A percentile compares a stretch with the other conserved stretches of the same genome.
phyloP scores from a whole-genome alignment of 441 rosid genomes.

The Euphorbia corollata region DNA sequence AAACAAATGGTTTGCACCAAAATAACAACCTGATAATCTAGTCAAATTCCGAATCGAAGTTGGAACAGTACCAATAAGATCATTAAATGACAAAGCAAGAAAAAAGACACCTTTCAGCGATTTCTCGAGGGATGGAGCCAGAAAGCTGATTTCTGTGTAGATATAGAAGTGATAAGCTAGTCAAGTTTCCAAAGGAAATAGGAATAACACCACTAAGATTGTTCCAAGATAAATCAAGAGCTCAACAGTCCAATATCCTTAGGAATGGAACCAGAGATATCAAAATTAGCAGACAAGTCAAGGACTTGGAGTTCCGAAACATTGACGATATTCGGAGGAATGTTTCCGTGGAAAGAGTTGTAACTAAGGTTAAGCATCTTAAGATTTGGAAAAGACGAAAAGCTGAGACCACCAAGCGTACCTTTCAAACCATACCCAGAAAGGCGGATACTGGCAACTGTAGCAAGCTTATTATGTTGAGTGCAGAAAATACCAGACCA shows the following conservation, averaged over 20 bases:
- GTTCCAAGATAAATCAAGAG: not conserved
- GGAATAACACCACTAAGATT: too few relatives aligned
- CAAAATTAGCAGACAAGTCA: not conserved
- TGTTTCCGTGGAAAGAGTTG: not conserved
- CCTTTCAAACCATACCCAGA: slow-evolving; percentile 2
- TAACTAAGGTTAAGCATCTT: not conserved
- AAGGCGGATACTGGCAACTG: not conserved
- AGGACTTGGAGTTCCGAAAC: not conserved
- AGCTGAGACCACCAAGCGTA: not conserved
- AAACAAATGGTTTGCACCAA: too few relatives aligned
- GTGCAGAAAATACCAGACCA: not conserved
- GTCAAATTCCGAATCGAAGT: too few relatives aligned
- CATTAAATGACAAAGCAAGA: too few relatives aligned
- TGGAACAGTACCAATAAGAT: too few relatives aligned
- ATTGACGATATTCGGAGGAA: not conserved
- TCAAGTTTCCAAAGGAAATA: too few relatives aligned
- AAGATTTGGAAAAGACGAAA: not conserved
- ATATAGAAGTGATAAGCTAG: too few relatives aligned
- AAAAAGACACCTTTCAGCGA: too few relatives aligned
- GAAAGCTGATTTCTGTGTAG: too few relatives aligned
- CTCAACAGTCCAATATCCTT: not conserved
- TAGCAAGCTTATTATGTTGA: not conserved
- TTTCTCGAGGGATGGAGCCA: too few relatives aligned
- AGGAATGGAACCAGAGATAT: not conserved
- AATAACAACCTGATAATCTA: too few relatives aligned